Base-by-base conservation (phyloP, 2,329 filamentous ascomycete species). In the Emergomyces orientalis region DNA sequence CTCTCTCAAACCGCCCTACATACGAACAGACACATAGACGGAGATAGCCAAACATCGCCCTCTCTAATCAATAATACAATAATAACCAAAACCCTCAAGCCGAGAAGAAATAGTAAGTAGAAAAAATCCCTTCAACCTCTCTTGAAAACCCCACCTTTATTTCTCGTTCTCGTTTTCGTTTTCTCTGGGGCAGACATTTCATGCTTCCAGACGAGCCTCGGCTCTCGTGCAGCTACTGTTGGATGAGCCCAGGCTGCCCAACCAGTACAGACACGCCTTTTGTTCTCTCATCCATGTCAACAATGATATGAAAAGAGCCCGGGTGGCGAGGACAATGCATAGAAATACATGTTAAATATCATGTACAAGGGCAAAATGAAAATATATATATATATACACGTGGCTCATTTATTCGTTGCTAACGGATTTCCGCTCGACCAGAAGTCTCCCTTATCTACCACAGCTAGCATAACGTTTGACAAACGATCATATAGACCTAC, bases 101-200 rank as follows among this genome's bases (percentile, higher is more conserved):
- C 49, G 25, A 52, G 52, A 55, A 37, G 52, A 56, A 34, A 25
- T 19, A 56, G 54, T 56, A 25, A 55, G 52, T 55, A 55, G 19
- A n/a, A 13, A 22, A 5, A n/a, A 9, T 22, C 25, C 0, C 13
- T 37, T 32, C 25, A 9, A 17, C 30, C 27, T 32, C 25, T 5
- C 25, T 27, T 8, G 5, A 32, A 32, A 32, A 37, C 3, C 34
- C 5, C 34, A 7, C 34, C 9, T 1, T 37, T 8, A 37, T 37
- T 37, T 11, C 43, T 37, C 27, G n/a, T 39, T 56, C 11, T 39
- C 30, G 32, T 39, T 11, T 25, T 56, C 52, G 32, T 37, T 56
- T 56, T 39, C 32, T 2, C 17, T 14, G 51, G 49, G 3, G 8
- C 43, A 45, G 1, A 3, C 5, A n/a, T 45, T 22, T 22, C 43